Base-by-base conservation (phyloP, 192 early-diverging fungal species). In the Haplosporangium gracile region DNA sequence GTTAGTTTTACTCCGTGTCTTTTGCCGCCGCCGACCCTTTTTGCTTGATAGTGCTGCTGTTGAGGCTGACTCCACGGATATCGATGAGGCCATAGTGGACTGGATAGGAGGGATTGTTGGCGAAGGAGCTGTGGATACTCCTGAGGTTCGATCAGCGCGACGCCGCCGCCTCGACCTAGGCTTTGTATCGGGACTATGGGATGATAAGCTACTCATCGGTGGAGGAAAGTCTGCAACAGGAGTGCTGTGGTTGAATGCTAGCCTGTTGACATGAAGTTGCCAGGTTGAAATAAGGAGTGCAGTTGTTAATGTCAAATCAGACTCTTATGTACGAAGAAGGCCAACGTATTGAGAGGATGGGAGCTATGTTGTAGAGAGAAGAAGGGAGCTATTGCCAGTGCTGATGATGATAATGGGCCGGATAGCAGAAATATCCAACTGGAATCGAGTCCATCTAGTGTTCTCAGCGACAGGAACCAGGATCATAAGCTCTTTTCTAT, bases 21-120 rank as follows among this genome's bases (percentile, higher is more conserved):
- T 72, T 45, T 40, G 26, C 39, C 26, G 42, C 71, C 71, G 45
- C 29, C 60, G n/a, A 13, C 60, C n/a, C 24, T 36, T 65, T 49
- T 55, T 70, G 36, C 11, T 55, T 8, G 63, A 40, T 39, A 49
- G 9, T 39, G 79, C 16, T 36, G 51, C 55, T 18, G 75, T 76
- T 38, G 80, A 70, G 26, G 29, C 10, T 32, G 74, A 80, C 9
- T 47, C 43, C 39, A 45, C 43, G 22, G 79, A 51, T 68, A 57
- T n/a, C 2, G 79, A 49, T 15, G 79, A 43, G 38, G 63, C 7
- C 36, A 53, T 22, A 47, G 72, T 32, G 34, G 79, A 74, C 16
- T 53, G 16, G n/a, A 20, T 22, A 36, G 8, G 53, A 34, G 80
- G 22, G 1, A 42, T 20, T 3, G 63, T 68, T 20, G 78, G 63